Evolutionary conservation across 176 grass and related monocot species (phyloP), one percentile per base, ranked within the genome.

Genomic region (sorghum (Sorghum bicolor)): DNA sequence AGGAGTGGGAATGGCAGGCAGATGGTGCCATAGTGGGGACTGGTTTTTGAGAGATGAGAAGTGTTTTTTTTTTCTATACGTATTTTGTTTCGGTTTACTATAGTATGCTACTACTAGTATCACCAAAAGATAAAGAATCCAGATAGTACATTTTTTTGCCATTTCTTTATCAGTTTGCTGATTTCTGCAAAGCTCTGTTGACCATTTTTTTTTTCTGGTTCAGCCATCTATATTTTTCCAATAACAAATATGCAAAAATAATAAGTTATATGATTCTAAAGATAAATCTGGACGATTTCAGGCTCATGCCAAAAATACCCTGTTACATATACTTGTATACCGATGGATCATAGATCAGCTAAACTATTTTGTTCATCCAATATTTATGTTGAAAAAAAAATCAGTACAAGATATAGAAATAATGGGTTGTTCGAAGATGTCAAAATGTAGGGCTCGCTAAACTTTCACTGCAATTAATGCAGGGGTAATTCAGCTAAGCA

Each of bases 1-100:
- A 48, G 41, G 29, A 50, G 77, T 80, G 77, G 77, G 63, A 34
- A 34, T 67, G 77, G 26, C 77, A 33, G 29, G 61, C 77, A 24
- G 61, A 79, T 48, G 61, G 72, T 76, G 74, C 52, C 50, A 60
- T 15, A 11, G 33, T 60, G 52, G 74, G 74, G 40, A 45, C 77
- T 47, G 5, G 39, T 26, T 64, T 28, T 9, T 34, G 33, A 34
- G 33, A 33, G 37, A 26, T 44, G 22, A 70, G 10, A 41, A 24
- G 41, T 25, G 29, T 3, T 3, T 40, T 10, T 26, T 41, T 3
- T 41, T 5, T 25, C 26, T 17, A 5, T 10, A 52, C 16, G 16
- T 22, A 55, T 55, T 55, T 7, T 34, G 4, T 22, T 9, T 47
- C 3, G 2, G 3, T 50, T 31, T 19, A 14, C 16, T 47, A 0